These are phyloP conservation scores for Aspergillus coremiiformis DNA, from an alignment of 495 filamentous ascomycete genomes.

Conservation along the genomic window DNA sequence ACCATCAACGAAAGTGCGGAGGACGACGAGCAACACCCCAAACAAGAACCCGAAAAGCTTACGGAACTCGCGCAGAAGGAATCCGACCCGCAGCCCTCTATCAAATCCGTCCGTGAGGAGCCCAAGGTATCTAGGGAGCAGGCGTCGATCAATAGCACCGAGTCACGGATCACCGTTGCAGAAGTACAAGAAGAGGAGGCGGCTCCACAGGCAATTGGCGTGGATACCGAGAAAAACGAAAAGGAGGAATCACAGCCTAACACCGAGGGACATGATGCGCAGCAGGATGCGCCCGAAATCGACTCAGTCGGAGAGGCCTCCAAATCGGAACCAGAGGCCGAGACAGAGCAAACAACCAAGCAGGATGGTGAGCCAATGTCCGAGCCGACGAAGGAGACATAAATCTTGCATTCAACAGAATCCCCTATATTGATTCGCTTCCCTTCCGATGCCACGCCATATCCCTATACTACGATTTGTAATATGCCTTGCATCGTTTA, in stretches of 20 bases:
- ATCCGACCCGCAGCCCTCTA: constrained; percentile 10
- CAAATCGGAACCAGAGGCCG: not conserved
- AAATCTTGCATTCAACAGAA: not conserved
- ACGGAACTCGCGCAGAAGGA: not conserved
- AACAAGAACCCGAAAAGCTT: not conserved
- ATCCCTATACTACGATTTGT: constrained; percentile 16
- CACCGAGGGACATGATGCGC: not conserved
- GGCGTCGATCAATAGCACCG: constrained; percentile 1
- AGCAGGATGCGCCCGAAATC: constrained; percentile 1
- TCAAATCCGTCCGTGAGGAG: not conserved
- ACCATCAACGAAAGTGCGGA: constrained; percentile 68
- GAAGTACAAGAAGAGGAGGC: constrained; percentile 10
- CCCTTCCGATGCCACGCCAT: constrained; percentile 6
- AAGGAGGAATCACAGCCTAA: not conserved
- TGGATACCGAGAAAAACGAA: not conserved
- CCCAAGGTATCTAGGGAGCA: not conserved
- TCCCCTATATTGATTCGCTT: not conserved
- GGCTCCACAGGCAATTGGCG: not conserved
- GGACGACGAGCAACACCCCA: constrained; percentile 42
- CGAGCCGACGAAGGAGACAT: constrained; percentile 13
- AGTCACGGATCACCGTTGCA: constrained; percentile 17
- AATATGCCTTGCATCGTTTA: constrained; percentile 9
- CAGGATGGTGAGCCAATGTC: constrained; percentile 9
- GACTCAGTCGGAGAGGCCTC: constrained; percentile 1
- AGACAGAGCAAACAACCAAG: constrained; percentile 8